These are phyloP conservation scores for Rossbeevera mucosa DNA, from an alignment of 768 basidiomycete species.

Conservation along the genomic window DNA sequence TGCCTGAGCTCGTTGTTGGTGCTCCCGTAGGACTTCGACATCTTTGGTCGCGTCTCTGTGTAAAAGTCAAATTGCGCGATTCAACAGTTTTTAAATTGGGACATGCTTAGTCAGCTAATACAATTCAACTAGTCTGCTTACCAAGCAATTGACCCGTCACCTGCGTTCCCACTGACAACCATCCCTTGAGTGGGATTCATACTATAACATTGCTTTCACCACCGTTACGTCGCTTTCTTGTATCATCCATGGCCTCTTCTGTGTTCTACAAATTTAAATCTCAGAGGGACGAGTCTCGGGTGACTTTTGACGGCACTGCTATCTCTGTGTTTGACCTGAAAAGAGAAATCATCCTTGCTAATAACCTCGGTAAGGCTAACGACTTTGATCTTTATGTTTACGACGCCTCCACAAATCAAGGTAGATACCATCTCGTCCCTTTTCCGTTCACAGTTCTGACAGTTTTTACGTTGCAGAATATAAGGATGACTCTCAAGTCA, in stretches of 20 bases:
- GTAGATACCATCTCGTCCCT: constrained; percentile 38
- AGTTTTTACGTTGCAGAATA: constrained; percentile 52
- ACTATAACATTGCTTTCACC: constrained; percentile 20
- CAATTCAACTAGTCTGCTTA: not conserved
- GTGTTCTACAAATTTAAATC: constrained; percentile 99
- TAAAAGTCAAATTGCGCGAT: constrained; percentile 11
- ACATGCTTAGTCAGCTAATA: constrained; percentile 16
- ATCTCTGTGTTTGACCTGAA: constrained; percentile 99
- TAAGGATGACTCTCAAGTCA: constrained; percentile 85
- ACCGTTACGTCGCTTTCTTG: constrained; percentile 14
- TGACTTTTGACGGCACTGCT: constrained; percentile 97
- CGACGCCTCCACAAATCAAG: constrained; percentile 85
- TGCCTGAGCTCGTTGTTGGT: constrained; percentile 28
- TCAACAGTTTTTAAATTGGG: constrained; percentile 7
- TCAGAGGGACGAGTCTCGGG: constrained; percentile 88
- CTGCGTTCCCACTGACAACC: no score
- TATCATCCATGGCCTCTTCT: constrained; percentile 70
- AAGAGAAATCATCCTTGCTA: constrained; percentile 95
- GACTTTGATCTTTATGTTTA: constrained; percentile 93
- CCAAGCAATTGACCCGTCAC: not conserved
- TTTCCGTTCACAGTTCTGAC: not conserved
- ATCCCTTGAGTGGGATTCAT: constrained; percentile 21
- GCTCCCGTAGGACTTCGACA: constrained; percentile 29
- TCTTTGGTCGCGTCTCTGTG: constrained; percentile 3
- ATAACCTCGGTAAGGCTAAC: constrained; percentile 92